Conservation (phyloP, 1,284 basidiomycete genomes). For the Moesziomyces sp. region DNA sequence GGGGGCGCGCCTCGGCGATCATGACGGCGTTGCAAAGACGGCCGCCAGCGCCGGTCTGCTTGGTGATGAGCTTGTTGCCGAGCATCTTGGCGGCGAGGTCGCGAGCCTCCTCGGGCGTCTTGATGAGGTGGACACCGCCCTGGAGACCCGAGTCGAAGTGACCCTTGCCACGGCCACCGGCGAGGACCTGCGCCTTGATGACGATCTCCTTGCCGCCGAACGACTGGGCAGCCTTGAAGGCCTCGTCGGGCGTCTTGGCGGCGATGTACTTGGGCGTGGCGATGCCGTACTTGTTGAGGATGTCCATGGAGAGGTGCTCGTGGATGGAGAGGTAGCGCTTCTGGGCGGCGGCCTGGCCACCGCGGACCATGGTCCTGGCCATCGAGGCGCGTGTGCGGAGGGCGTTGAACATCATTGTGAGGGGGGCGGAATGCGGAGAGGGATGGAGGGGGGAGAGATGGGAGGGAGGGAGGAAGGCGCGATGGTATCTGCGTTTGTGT, state of each 20-base stretch:
- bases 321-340: slow-evolving; percentile 95
- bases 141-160: slow-evolving; percentile 96
- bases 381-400: slow-evolving; percentile 55
- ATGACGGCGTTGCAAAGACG: slow-evolving; percentile 97
- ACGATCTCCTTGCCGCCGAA: slow-evolving; percentile 74
- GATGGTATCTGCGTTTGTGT: slow-evolving; percentile 6
- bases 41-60: slow-evolving; percentile 94
- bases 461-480: not conserved
- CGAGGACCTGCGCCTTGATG: slow-evolving; percentile 98
- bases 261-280: slow-evolving; percentile 91
- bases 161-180: slow-evolving; percentile 98
- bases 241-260: slow-evolving; percentile 89
- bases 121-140: slow-evolving; percentile 95
- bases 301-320: slow-evolving; percentile 95
- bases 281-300: slow-evolving; percentile 97
- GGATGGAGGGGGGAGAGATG: slow-evolving; percentile 2
- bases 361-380: slow-evolving; percentile 51
- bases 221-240: slow-evolving; percentile 84
- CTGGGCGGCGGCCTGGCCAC: slow-evolving; percentile 70
- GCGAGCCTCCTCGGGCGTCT: slow-evolving; percentile 89
- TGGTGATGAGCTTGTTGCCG: slow-evolving; percentile 94
- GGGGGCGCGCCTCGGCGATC: slow-evolving; percentile 94
- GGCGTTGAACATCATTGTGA: slow-evolving; percentile 49
- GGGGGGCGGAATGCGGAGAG: not conserved
- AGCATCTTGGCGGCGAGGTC: slow-evolving; percentile 93